These are phyloP conservation scores for Rhytidhysteron rufulum DNA, from an alignment of 2,329 filamentous ascomycete genomes.

Conservation along the genomic window DNA sequence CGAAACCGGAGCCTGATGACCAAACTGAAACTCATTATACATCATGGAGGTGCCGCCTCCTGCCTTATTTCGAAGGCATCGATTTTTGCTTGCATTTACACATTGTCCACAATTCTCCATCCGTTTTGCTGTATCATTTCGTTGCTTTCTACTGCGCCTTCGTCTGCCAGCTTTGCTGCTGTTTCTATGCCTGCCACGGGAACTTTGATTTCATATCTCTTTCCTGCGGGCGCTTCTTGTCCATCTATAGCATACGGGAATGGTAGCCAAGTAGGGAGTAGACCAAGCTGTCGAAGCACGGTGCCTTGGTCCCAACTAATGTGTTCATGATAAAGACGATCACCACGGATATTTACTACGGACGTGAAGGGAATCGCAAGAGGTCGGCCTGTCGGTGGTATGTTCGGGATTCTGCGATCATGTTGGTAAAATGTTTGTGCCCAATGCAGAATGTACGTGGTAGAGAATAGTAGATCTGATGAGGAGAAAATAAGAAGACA, in stretches of 20 bases:
- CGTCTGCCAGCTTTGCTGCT: slow-evolving; percentile 49
- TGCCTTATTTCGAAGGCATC: no score
- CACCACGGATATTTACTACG: slow-evolving; percentile 65
- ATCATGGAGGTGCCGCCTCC: no score
- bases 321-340: slow-evolving; percentile 66
- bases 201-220: slow-evolving; percentile 56
- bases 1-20: no score
- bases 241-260: slow-evolving; percentile 55
- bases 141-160: slow-evolving; percentile 52
- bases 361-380: slow-evolving; percentile 61
- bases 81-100: no score
- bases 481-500: slow-evolving; percentile 61
- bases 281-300: slow-evolving; percentile 57
- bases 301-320: slow-evolving; percentile 68
- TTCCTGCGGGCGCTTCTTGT: slow-evolving; percentile 32
- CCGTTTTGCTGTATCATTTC: slow-evolving; percentile 47
- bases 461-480: slow-evolving; percentile 61
- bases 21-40: no score
- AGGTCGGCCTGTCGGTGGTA: slow-evolving; percentile 53
- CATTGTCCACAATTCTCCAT: background rate
- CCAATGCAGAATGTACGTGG: slow-evolving; percentile 50
- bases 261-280: slow-evolving; percentile 62
- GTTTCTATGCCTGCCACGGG: slow-evolving; percentile 58
- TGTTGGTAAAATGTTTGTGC: slow-evolving; percentile 2
- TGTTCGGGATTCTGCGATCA: slow-evolving; percentile 49